Conservation (phyloP, 768 basidiomycete genomes). For the Sutorius australiensis region DNA sequence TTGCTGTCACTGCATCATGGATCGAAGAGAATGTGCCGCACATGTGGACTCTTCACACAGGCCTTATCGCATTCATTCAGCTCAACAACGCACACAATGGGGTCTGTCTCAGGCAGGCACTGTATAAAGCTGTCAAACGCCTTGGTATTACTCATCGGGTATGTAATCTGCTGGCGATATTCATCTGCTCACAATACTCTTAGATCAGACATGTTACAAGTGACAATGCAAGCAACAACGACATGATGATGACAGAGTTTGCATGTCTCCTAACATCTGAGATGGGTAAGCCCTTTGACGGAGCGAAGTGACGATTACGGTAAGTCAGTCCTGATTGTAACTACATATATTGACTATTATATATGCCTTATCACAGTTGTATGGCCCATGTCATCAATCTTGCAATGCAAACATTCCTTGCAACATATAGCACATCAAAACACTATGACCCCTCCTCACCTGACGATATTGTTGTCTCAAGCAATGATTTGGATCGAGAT, state of each 20-base stretch:
- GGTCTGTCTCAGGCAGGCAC: conserved; percentile 13
- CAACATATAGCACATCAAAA: background rate
- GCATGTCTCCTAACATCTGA: conserved; percentile 13
- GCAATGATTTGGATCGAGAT: background rate
- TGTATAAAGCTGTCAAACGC: conserved; percentile 34
- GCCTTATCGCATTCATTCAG: conserved; percentile 25
- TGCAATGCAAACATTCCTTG: background rate
- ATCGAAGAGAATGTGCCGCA: background rate
- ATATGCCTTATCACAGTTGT: background rate
- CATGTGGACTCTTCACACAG: conserved; percentile 29
- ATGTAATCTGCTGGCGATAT: conserved; percentile 9
- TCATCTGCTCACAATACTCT: no score
- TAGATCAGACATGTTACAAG: conserved; percentile 22
- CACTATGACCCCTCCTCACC: background rate
- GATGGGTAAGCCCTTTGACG: background rate
- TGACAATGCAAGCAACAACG: background rate
- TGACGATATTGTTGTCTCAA: background rate
- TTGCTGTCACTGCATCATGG: conserved; percentile 33
- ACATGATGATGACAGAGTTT: background rate
- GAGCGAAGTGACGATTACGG: background rate
- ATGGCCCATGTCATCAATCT: conserved; percentile 1
- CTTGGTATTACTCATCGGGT: conserved; percentile 32
- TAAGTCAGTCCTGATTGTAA: background rate
- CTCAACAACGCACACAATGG: conserved; percentile 36
- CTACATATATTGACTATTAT: no score